Percentiles rank a stretch among this genome's conserved stretches.
These are phyloP conservation scores for Ajuga chamaepitys DNA, from an alignment of 257 asterid species.

Conservation along the genomic window DNA sequence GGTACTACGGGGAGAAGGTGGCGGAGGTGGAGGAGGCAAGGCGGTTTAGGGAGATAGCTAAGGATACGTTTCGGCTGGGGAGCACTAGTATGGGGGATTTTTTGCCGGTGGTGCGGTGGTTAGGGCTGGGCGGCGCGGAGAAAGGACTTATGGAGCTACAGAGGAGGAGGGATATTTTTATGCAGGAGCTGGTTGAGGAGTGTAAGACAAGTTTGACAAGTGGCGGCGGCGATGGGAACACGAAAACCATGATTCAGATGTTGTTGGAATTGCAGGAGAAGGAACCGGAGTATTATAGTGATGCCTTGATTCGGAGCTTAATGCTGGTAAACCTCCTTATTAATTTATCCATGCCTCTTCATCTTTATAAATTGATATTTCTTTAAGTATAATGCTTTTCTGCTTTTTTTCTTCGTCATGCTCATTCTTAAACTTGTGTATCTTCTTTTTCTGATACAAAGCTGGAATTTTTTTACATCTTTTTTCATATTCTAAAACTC, in stretches of 20 bases:
- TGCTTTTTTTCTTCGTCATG: too few species aligned
- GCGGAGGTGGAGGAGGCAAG: conserved; percentile 36
- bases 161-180: conserved; percentile 30
- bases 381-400: not conserved
- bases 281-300: conserved; percentile 47
- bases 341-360: not conserved
- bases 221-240: conserved; percentile 12
- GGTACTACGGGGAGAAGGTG: conserved; percentile 34
- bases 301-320: conserved; percentile 31
- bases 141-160: conserved; percentile 29
- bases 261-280: conserved; percentile 36
- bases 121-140: conserved; percentile 37
- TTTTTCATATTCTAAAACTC: too few species aligned
- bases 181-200: conserved; percentile 43
- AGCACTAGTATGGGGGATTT: conserved; percentile 30
- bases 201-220: conserved; percentile 22
- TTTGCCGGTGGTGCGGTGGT: conserved; percentile 36
- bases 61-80: conserved; percentile 22
- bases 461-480: too few species aligned
- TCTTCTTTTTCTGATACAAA: too few species aligned
- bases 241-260: conserved; percentile 40
- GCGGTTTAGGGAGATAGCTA: conserved; percentile 35
- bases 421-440: too few species aligned
- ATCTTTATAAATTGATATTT: not conserved
- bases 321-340: conserved; percentile 28